A percentile compares a stretch with the other conserved stretches of the same genome.
These are phyloP conservation scores for Lachancea lanzarotensis DNA, from an alignment of 805 yeast species.

Conservation along the genomic window DNA sequence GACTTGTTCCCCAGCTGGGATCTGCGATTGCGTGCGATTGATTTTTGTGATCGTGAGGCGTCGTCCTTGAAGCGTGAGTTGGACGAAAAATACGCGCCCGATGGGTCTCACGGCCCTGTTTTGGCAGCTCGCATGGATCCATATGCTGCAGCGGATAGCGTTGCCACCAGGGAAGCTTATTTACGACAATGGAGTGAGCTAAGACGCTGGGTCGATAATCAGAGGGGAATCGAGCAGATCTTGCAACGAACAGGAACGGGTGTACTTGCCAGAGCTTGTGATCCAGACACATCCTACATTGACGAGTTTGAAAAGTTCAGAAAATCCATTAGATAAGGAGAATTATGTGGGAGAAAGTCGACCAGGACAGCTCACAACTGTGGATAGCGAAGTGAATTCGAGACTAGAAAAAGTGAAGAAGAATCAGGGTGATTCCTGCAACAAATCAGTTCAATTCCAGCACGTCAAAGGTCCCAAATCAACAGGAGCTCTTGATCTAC, in stretches of 20 bases:
- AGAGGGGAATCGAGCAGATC: constrained; percentile 37
- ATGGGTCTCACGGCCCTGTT: constrained; percentile 16
- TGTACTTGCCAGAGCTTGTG: constrained; percentile 35
- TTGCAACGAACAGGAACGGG: constrained; percentile 33
- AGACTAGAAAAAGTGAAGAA: too few relatives aligned
- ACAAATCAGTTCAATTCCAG: too few relatives aligned
- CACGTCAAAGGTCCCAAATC: too few relatives aligned
- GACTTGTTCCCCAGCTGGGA: constrained; percentile 44
- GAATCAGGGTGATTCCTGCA: too few relatives aligned
- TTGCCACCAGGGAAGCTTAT: constrained; percentile 27
- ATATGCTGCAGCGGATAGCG: constrained; percentile 39
- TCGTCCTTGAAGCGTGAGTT: constrained; percentile 28
- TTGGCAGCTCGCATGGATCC: constrained; percentile 41
- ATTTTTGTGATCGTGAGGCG: constrained; percentile 37
- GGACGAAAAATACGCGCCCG: constrained; percentile 18
- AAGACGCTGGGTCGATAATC: constrained; percentile 36
- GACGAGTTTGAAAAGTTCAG: constrained; percentile 16
- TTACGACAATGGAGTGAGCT: constrained; percentile 28
- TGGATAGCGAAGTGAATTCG: too few relatives aligned
- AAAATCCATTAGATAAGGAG: neutral
- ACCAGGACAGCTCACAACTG: too few relatives aligned
- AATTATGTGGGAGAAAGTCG: neutral
- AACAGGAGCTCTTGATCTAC: too few relatives aligned
- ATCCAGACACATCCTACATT: constrained; percentile 24
- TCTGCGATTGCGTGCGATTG: constrained; percentile 35